Evolutionary conservation across 306 rosid genomes (phyloP).

Genomic region (Hippophae gyantsensis): DNA sequence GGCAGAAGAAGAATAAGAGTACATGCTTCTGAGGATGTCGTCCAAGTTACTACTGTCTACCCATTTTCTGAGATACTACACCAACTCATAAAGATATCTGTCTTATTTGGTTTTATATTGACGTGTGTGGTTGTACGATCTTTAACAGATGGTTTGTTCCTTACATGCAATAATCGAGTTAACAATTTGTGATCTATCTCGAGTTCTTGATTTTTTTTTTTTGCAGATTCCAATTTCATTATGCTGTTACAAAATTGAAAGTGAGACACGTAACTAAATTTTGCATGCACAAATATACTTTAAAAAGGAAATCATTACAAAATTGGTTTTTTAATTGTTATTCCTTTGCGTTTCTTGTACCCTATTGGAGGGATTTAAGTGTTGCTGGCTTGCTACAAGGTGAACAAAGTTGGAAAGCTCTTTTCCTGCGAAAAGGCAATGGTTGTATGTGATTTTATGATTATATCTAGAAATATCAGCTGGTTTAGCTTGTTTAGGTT

Average conservation of each 20-base stretch:
- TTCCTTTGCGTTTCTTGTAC: too few species aligned
- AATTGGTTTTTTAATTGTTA: too few species aligned
- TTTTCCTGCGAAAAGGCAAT: too few species aligned
- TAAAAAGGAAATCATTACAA: too few species aligned
- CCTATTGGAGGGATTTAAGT: too few species aligned
- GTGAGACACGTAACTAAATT: neutral
- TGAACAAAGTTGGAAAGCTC: too few species aligned
- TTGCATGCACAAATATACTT: neutral
- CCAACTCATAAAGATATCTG: neutral
- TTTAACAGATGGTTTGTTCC: neutral
- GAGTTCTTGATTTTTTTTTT: neutral
- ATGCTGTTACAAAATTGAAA: too few species aligned
- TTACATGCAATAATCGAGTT: conserved; percentile 3
- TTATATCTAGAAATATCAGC: too few species aligned
- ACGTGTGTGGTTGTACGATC: conserved; percentile 4
- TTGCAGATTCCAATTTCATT: neutral
- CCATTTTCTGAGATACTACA: conserved; percentile 21
- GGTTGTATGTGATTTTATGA: too few species aligned
- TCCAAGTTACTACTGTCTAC: neutral
- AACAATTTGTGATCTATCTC: neutral
- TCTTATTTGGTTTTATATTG: neutral
- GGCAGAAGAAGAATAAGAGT: conserved; percentile 95
- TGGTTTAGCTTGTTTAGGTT: too few species aligned
- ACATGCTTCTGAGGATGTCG: conserved; percentile 7
- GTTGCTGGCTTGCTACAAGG: too few species aligned